Percentiles rank a stretch among this genome's conserved stretches.
These are phyloP conservation scores for Macadamia integrifolia DNA, from an alignment of 164 flowering plant species.

Conservation along the genomic window DNA sequence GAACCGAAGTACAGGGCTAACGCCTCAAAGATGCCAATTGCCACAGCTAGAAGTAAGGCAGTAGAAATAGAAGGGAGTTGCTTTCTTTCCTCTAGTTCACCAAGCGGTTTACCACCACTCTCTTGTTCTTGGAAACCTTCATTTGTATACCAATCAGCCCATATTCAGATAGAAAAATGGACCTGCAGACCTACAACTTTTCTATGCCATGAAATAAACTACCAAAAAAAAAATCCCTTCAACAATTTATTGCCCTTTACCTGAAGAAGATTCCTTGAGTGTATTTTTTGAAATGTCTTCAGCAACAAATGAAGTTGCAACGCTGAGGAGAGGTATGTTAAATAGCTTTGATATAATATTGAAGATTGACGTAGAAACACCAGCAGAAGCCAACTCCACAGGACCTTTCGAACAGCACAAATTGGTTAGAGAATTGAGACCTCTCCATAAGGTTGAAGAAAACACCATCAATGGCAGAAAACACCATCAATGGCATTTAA, in stretches of 20 bases:
- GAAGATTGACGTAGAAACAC: constrained; percentile 82
- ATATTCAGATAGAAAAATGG: neutral
- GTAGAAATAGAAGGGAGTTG: constrained; percentile 91
- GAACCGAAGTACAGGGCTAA: constrained; percentile 68
- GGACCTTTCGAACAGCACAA: constrained; percentile 43
- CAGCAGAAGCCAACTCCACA: constrained; percentile 91
- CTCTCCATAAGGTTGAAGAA: neutral
- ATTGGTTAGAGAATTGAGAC: neutral
- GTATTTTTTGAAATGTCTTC: constrained; percentile 69
- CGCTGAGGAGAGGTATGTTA: constrained; percentile 92
- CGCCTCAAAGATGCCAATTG: constrained; percentile 87
- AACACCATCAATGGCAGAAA: neutral
- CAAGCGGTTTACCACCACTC: constrained; percentile 26
- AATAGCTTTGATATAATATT: constrained; percentile 86
- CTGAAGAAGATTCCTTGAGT: constrained; percentile 33
- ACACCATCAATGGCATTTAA: neutral
- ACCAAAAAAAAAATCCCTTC: constrained; percentile 1
- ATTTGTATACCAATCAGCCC: constrained; percentile 17
- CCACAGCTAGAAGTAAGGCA: constrained; percentile 72
- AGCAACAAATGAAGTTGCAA: constrained; percentile 97
- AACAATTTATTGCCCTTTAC: constrained; percentile 20
- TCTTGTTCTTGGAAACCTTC: constrained; percentile 18
- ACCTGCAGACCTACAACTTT: neutral
- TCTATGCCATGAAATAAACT: constrained; percentile 1
- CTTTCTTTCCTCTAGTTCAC: constrained; percentile 38